Base-by-base conservation (phyloP, 2,329 filamentous ascomycete species). In the Monosporascus ibericus region DNA sequence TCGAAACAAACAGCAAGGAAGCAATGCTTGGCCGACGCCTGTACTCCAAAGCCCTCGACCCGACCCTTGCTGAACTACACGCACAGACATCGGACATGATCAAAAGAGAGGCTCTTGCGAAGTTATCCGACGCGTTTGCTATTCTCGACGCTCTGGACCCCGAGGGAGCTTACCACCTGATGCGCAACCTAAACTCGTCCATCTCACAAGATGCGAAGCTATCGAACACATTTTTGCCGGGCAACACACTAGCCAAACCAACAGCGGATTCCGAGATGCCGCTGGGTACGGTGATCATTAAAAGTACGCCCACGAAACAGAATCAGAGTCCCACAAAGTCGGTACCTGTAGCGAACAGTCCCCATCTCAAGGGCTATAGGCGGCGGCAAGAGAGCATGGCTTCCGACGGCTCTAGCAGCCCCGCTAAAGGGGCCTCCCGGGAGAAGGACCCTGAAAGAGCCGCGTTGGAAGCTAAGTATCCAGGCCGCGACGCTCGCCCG, bases 121-220 rank as follows among this genome's bases (percentile, higher is more conserved):
- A 85, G 57, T 77, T 96, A 14, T 90, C 89, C 0, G 89, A 95
- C 67, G 92, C 92, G 0, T 95, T 94, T 76, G 87, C 86, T 5
- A 80, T 85, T 14, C 78, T 99, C 34, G 90, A 97, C 68, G 84
- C 88, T 44, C 78, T 92, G 30, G 92, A 99, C 63, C 92, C 92
- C 0, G 92, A 96, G 67, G 92, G 92, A 18, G 84, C 92, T 40
- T 94, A 92, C 63, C 85, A 95, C 59, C 78, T 99, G 17, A 78
- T 99, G 64, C 88, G 85, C 63, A 80, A 83, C 52, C 81, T 95
- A 58, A 78, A 95, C 55, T 80, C 88, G n/a, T 82, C 83, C 52
- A 79, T 95, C 47, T 80, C 87, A 44, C 76, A 79, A 47, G 88
- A 92, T 63, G 75, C 78, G 22, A 90, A 86, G 67, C 76, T 92